Percentiles rank a stretch among this genome's conserved stretches.
These are phyloP conservation scores for Microthlaspi erraticum DNA, from an alignment of 345 rosid species.

Conservation along the genomic window DNA sequence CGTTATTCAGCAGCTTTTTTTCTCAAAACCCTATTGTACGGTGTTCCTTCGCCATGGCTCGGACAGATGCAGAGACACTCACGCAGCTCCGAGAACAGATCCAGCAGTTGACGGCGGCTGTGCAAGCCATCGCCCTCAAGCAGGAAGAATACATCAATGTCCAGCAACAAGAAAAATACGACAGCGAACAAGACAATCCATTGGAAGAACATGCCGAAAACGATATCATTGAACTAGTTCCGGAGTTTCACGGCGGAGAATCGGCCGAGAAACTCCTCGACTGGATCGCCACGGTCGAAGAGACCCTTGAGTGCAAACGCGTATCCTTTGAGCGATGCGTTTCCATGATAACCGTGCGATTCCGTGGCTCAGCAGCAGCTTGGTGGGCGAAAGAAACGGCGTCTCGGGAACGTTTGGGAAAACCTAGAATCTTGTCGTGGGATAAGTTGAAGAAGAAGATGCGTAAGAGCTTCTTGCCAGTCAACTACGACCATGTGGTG, in stretches of 20 bases:
- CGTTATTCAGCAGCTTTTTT: background rate
- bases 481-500: slow-evolving; percentile 1
- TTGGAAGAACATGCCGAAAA: background rate
- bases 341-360: background rate
- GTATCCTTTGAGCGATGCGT: slow-evolving; percentile 3
- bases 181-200: background rate
- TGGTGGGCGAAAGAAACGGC: background rate
- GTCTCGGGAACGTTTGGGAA: background rate
- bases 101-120: background rate
- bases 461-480: slow-evolving; percentile 10
- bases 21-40: background rate
- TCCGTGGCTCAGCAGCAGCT: background rate
- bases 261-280: background rate
- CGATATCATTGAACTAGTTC: background rate
- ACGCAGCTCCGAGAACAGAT: background rate
- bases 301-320: background rate
- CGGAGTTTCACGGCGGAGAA: background rate
- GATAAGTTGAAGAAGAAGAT: slow-evolving; percentile 1
- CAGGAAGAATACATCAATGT: no score
- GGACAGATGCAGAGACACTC: background rate
- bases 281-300: slow-evolving; percentile 5
- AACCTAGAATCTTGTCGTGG: slow-evolving; percentile 19
- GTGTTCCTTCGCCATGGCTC: background rate
- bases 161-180: no score
- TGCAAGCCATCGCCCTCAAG: background rate